Evolutionary conservation across 768 basidiomycete species (phyloP), one percentile per base, ranked within the genome.

Genomic region (Termitomyces sp.): DNA sequence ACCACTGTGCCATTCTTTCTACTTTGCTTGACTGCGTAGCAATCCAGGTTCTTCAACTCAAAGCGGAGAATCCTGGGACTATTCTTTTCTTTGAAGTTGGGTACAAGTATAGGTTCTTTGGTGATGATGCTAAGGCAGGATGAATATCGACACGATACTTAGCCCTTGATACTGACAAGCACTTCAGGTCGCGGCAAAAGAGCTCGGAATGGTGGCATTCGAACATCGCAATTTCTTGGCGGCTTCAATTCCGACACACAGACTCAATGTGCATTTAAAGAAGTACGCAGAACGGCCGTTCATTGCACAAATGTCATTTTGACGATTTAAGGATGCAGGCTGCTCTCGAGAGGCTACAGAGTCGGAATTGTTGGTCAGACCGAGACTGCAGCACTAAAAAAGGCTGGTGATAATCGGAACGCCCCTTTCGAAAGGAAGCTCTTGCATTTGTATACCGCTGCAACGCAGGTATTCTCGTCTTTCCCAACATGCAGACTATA

Each of bases 371-470:
- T 93, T 2, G 78, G 84, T 24, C 94, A 95, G 68, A 81, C 79
- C 0, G 93, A 95, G 72, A 95, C 94, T 0, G 91, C 93, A 18
- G 93, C 93, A 0, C 78, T 95, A 51, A 95, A 95, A 75, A 93
- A 91, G 73, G 85, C 78, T 2, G 77, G 90, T 50, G 88, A 90
- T 59, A 93, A 86, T 60, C 81, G 85, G 54, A 88, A 86, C 63
- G 78, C 80, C 0, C 82, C 86, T 0, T 96, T 95, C 65, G 82
- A 84, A 24, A 81, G 93, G 41, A 79, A 85, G 67, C 67, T 98
- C 11, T 88, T 87, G 0, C 81, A 89, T 63, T 71, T 96, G 39
- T 96, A 91, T 63, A 96, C 95, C 30, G 85, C 91, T 31, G 84
- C 91, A 33, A 96, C 93, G 92, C 94, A 69, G 64, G 91, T 77